Evolutionary conservation across 192 early-diverging fungal species (phyloP).

Genomic region (Bifiguratus adelaidae): DNA sequence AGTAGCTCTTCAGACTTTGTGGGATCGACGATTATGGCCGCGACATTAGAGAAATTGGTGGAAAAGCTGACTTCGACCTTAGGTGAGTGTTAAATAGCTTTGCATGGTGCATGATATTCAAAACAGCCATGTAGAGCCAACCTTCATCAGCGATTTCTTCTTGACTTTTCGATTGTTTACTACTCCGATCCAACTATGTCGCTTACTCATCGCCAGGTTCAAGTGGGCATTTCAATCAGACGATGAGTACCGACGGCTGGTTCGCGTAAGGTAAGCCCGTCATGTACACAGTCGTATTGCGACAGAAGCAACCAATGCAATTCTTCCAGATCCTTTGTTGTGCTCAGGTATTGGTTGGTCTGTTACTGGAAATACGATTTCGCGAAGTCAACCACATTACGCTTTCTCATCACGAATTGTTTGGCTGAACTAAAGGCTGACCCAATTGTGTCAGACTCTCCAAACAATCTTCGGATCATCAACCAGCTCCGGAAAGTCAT

Average conservation of each 20-base stretch:
- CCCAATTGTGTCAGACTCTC: constrained; percentile 20
- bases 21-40: constrained; percentile 28
- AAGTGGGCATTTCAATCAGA: constrained; percentile 36
- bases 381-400: constrained; percentile 23
- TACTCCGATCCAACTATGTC: constrained; percentile 37
- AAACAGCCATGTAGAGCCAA: constrained; percentile 19
- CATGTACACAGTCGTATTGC: neutral
- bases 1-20: no score
- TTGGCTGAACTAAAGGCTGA: constrained; percentile 25
- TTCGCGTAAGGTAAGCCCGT: constrained; percentile 29
- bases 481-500: constrained; percentile 26
- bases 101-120: neutral
- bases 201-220: constrained; percentile 38
- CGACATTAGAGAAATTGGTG: constrained; percentile 38
- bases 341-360: constrained; percentile 40
- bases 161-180: constrained; percentile 41
- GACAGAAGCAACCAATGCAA: neutral
- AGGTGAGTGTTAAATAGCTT: constrained; percentile 11
- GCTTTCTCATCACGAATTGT: constrained; percentile 35
- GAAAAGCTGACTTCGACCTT: constrained; percentile 40
- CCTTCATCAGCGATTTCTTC: constrained; percentile 40
- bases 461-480: constrained; percentile 32
- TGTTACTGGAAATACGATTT: constrained; percentile 41
- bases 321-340: constrained; percentile 33
- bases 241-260: constrained; percentile 22